Evolutionary conservation across 163 green algal genomes (phyloP), one percentile per base, ranked within the genome.

Genomic region (Coccomyxa subellipsoidea): DNA sequence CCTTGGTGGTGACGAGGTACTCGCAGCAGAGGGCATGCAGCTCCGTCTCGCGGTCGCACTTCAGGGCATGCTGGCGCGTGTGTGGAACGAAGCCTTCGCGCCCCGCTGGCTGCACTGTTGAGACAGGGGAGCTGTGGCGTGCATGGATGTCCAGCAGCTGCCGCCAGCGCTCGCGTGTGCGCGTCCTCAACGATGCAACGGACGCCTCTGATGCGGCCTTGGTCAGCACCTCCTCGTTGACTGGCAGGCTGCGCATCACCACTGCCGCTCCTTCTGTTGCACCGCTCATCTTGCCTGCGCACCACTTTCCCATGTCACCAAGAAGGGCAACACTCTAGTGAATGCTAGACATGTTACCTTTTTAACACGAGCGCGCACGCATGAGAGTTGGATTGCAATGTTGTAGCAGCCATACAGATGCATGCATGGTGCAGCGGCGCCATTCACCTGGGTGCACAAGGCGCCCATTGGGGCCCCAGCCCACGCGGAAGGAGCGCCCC

Each of bases 381-480:
- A n/a, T n/a, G n/a, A n/a, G n/a, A n/a, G n/a, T n/a, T n/a, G n/a
- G n/a, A n/a, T n/a, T n/a, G n/a, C n/a, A n/a, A n/a, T n/a, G n/a
- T n/a, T n/a, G n/a, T n/a, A n/a, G n/a, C n/a, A n/a, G n/a, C n/a
- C n/a, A n/a, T n/a, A n/a, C n/a, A n/a, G n/a, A n/a, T n/a, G n/a
- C n/a, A n/a, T n/a, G n/a, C n/a, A 18, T 5, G 47, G 15, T 59
- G 21, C 15, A 7, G 21, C 47, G 47, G 23, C 23, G 15, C 4
- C 47, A 59, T 1, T 59, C 47, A 8, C 47, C 47, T 59, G 47
- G 47, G 23, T 59, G 47, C 47, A 59, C 86, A 53, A 90, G 75
- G n/a, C 78, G 38, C 7, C 89, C 93, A 2, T 85, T 85, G 4
- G 94, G 94, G 12, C 88, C 93, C 95, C 95, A 98, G 38, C 93